Evolutionary conservation across 352 stramenopile genomes (phyloP), one percentile per base, ranked within the genome.

Genomic region (Globisporangium carolinianum): DNA sequence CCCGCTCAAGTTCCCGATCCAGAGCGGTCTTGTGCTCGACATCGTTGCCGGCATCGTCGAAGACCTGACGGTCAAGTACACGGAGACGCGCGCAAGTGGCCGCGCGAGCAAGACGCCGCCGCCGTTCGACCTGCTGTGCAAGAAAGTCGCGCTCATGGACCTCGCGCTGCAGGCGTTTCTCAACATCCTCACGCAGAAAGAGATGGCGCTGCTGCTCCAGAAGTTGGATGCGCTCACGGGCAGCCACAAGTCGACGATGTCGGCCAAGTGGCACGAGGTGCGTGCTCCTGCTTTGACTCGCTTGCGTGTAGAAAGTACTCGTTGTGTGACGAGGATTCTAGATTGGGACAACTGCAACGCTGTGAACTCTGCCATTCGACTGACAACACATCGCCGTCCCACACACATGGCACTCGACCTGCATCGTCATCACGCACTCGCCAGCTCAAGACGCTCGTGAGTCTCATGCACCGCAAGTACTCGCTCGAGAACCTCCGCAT

Each of bases 401-500:
- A 32, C 24, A 32, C 24, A 32, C 24, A 32, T 32, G 24, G 24
- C 24, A 32, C 24, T 32, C 24, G 24, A 32, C 24, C 24, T 32
- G 24, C 24, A 32, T 55, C 10, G 12, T 60, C 45, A 8, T 9
- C 42, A 32, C 24, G 2, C 1, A 32, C 24, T 32, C 24, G 24
- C 17, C 49, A 83, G 73, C 67, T 94, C 39, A 91, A 94, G 70
- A 94, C 83, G 18, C 75, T 94, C 9, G 71, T 94, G 51, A 86
- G 74, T 56, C 66, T 94, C 37, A 94, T 91, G 81, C 81, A 85
- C 53, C 81, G 81, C 64, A 94, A 94, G 58, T 94, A 94, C 47
- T 87, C 83, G 53, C 62, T 86, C 53, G 77, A 89, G 38, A 89
- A 92, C 59, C 69, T 92, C 24, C 76, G 82, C 38, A 69, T 92